Evolutionary conservation across 768 basidiomycete genomes (phyloP), one percentile per base, ranked within the genome.

Genomic region (Leccinum imitatum): DNA sequence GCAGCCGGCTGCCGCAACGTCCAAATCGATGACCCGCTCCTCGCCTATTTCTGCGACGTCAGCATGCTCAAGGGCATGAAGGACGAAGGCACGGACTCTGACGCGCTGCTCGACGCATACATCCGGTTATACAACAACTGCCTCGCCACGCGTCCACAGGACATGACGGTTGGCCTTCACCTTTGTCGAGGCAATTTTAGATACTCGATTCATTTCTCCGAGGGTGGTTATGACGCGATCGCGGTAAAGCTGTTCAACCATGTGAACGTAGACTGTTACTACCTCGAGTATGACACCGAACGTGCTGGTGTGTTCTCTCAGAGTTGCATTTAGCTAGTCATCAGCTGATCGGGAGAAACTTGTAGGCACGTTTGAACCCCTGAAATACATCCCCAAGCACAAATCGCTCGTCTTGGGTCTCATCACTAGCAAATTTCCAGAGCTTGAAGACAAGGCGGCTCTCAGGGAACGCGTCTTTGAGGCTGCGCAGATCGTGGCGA

Each of bases 1-100:
- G 74, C 69, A 1, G 75, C 75, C 1, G 82, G 82, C 14, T 77
- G 62, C 48, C 71, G 70, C 46, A 79, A 79, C 67, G 71, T 78
- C 59, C 80, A 83, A 59, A 76, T 79, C 60, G 79, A 81, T 61
- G 79, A 79, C 66, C 81, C 81, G 2, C 71, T 79, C 15, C 75
- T 82, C 25, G 76, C 79, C 44, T 90, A 85, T 74, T 89, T 90
- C 68, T 92, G 90, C 69, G 78, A 79, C 58, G 84, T 86, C 60
- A 68, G 68, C 1, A 82, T 82, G 76, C 71, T 80, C 50, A 64
- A 78, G 62, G 82, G 81, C 19, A 87, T 91, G 85, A 78, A 80
- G 67, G 78, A 77, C 25, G 82, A 80, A 47, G 84, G 83, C 0
- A 77, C 84, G 19, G 86, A 91, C 72, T 80, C 84, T 17, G 84